Conservation (phyloP, 2,329 filamentous ascomycete genomes). For the Bipolaris zeicola region DNA sequence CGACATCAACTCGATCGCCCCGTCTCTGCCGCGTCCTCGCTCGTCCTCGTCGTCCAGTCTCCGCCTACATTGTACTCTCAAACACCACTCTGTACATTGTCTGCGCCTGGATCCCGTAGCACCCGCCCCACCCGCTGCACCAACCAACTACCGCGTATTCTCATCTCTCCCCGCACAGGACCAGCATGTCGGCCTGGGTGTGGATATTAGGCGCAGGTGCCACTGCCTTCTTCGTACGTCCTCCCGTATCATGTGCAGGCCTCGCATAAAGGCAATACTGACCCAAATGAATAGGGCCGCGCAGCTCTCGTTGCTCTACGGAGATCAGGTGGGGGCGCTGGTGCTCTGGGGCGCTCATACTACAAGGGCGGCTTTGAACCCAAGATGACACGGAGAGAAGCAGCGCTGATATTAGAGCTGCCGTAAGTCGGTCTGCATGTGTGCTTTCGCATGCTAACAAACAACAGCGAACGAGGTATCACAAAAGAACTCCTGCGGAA, state of each 20-base stretch:
- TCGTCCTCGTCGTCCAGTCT: background rate
- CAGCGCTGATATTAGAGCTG: conserved; percentile 85
- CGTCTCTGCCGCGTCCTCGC: background rate
- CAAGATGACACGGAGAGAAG: conserved; percentile 92
- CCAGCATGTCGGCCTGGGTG: conserved; percentile 63
- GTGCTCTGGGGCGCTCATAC: conserved; percentile 84
- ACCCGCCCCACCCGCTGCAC: background rate
- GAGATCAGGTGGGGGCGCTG: conserved; percentile 71
- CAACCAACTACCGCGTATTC: too few relatives aligned
- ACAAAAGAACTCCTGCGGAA: conserved; percentile 95
- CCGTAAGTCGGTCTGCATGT: conserved; percentile 61
- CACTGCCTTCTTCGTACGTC: conserved; percentile 67
- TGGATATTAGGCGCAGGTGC: conserved; percentile 67
- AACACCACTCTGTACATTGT: background rate
- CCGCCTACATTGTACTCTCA: background rate
- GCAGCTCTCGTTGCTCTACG: conserved; percentile 89
- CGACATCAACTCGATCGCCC: background rate
- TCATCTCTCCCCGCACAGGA: conserved; percentile 11
- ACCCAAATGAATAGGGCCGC: conserved; percentile 68
- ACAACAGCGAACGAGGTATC: conserved; percentile 75
- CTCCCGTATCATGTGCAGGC: background rate
- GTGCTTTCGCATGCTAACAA: conserved; percentile 1
- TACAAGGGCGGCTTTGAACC: conserved; percentile 99
- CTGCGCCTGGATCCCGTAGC: background rate
- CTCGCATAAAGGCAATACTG: background rate